These are phyloP conservation scores for Quercus glauca DNA, from an alignment of 306 rosid genomes.

Conservation along the genomic window DNA sequence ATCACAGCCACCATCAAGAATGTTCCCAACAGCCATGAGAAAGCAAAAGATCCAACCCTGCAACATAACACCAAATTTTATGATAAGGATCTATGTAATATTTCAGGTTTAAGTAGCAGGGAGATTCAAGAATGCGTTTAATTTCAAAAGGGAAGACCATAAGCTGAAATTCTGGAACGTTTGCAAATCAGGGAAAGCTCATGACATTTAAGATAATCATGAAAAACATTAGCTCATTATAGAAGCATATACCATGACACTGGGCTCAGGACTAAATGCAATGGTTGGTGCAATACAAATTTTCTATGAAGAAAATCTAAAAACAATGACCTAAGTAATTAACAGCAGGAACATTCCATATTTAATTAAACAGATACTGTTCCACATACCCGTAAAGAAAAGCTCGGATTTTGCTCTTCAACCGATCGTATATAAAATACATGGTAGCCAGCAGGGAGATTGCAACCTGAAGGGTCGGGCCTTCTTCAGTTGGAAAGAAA, in stretches of 20 bases:
- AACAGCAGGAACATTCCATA: constrained; percentile 4
- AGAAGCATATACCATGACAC: neutral
- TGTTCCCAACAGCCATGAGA: constrained; percentile 95
- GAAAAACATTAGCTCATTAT: neutral
- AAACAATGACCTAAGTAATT: constrained; percentile 1
- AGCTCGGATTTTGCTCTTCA: constrained; percentile 76
- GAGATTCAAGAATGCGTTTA: constrained; percentile 5
- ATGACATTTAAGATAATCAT: neutral
- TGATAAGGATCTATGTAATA: neutral
- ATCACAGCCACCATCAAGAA: constrained; percentile 96
- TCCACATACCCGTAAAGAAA: constrained; percentile 76
- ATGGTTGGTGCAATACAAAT: neutral
- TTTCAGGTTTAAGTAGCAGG: neutral
- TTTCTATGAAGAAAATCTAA: neutral
- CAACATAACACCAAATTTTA: constrained; percentile 32
- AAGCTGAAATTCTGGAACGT: neutral
- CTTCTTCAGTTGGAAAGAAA: constrained; percentile 93
- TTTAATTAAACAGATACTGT: constrained; percentile 1
- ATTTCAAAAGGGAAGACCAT: neutral
- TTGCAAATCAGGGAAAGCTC: neutral
- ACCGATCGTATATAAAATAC: constrained; percentile 70
- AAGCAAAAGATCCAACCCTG: constrained; percentile 79
- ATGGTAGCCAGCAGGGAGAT: constrained; percentile 78
- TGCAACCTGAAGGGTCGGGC: constrained; percentile 96
- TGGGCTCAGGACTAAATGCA: neutral